Base-by-base conservation (phyloP, 2,329 filamentous ascomycete genomes). In the Colletotrichum simmondsii region DNA sequence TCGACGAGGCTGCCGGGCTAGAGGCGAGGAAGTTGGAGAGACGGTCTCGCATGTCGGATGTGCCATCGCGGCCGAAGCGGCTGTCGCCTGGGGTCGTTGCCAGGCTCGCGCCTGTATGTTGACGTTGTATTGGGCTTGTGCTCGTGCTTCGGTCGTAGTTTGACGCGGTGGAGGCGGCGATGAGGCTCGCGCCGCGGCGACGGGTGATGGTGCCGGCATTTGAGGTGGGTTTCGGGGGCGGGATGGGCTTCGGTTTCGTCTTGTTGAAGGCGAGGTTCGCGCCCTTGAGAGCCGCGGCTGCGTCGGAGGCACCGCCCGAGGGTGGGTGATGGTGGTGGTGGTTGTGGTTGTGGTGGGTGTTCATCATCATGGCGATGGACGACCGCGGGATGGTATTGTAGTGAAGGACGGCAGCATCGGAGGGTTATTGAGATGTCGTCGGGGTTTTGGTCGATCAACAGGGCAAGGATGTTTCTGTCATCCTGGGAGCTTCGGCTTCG, bases 261-360 rank as follows among this genome's bases (percentile, higher is more conserved):
- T 85, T 86, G 75, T 84, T 82, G 74, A 91, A 91, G 24, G 89
- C 89, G 30, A 90, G 83, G 12, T 86, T 87, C 11, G 89, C 89
- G 65, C 89, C 89, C 71, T 83, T 85, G 68, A 90, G 81, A 62
- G 88, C 88, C 16, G 86, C 80, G 79, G 79, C 78, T 75, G 81
- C 78, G 74, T 83, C 78, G 65, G 79, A 78, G 65, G 79, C 77
- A 66, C 78, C 81, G 68, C 71, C 75, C 69, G 74, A 73, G 73
- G 78, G 77, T 78, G 67, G 76, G 77, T 62, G 75, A 76, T 75
- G 74, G 73, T 69, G 65, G 73, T 69, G 65, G 71, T 77, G 72
- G 37, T 42, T 35, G 74, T 77, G 68, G 69, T 74, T 56, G 75
- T 75, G 60, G 32, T 46, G 57, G 19, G 69, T 52, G 56, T 73